A percentile compares a stretch with the other conserved stretches of the same genome.
phyloP scores from a whole-genome alignment of 1,284 basidiomycete genomes.

The Microstroma glucosiphilum region DNA sequence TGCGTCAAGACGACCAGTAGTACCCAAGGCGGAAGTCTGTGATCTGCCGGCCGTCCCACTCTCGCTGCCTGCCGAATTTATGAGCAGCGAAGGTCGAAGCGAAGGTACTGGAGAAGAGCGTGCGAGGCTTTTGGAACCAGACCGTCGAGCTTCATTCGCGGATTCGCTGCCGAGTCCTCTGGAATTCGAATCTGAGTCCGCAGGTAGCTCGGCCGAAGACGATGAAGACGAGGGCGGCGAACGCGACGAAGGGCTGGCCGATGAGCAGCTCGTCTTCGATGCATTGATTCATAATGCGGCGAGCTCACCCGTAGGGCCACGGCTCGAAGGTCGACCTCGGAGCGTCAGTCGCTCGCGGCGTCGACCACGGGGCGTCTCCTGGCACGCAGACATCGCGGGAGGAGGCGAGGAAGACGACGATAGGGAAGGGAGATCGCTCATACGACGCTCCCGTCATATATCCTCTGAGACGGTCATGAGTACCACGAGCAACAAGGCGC shows the following conservation, averaged over 20 bases:
- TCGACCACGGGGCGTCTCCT: constrained; percentile 5
- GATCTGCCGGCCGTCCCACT: constrained; percentile 6
- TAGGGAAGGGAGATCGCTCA: background rate
- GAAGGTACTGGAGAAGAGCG: background rate
- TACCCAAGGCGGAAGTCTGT: background rate
- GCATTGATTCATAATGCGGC: background rate
- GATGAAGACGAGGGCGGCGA: background rate
- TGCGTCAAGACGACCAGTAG: background rate
- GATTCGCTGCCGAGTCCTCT: no score
- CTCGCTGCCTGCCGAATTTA: constrained; percentile 3
- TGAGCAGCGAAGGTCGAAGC: background rate
- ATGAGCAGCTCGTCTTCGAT: background rate
- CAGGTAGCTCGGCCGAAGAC: background rate
- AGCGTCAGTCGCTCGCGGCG: constrained; percentile 2
- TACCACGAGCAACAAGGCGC: constrained; percentile 1
- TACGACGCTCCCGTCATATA: no score
- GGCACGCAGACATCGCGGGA: constrained; percentile 3
- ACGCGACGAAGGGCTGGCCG: background rate
- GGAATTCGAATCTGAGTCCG: no score
- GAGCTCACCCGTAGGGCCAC: background rate
- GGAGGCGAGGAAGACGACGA: background rate
- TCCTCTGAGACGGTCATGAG: no score
- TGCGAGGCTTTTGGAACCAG: no score
- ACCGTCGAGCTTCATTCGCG: no score
- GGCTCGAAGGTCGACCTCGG: background rate